Evolutionary conservation across 306 rosid genomes (phyloP).

Genomic region (Elaeagnus macrophylla): DNA sequence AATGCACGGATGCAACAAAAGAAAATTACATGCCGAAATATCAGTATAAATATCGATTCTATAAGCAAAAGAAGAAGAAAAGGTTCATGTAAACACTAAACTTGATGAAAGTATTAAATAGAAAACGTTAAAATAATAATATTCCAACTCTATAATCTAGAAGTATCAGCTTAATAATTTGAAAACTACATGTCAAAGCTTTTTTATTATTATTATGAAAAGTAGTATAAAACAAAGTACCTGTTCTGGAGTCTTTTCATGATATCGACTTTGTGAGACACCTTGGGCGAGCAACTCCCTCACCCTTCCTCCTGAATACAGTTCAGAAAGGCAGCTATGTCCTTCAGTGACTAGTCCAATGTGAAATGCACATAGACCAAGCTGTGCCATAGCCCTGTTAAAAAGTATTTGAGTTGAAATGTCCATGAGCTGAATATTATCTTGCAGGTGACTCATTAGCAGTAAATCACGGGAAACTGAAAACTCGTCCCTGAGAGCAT

Average conservation of each 20-base stretch:
- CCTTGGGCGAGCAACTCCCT: constrained; percentile 98
- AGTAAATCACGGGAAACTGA: constrained; percentile 74
- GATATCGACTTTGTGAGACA: constrained; percentile 84
- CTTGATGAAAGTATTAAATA: no score
- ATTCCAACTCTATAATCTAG: neutral
- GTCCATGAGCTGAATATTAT: constrained; percentile 80
- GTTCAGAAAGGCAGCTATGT: constrained; percentile 82
- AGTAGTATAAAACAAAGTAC: constrained; percentile 22
- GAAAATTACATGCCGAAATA: no score
- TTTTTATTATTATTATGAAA: neutral
- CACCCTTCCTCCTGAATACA: constrained; percentile 97
- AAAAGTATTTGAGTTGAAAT: constrained; percentile 89
- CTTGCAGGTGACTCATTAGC: constrained; percentile 97
- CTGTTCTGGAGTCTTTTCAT: constrained; percentile 99
- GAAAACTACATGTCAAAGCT: neutral
- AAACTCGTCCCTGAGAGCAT: constrained; percentile 82
- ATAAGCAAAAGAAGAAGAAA: no score
- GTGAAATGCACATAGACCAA: constrained; percentile 89
- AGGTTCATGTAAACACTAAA: no score
- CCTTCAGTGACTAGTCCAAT: constrained; percentile 70
- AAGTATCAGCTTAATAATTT: neutral
- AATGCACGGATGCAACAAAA: no score
- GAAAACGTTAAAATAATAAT: no score
- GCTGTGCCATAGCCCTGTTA: constrained; percentile 90
- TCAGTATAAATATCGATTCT: no score